Evolutionary conservation across 2,329 filamentous ascomycete species (phyloP).

Genomic region (Hortaea werneckii): DNA sequence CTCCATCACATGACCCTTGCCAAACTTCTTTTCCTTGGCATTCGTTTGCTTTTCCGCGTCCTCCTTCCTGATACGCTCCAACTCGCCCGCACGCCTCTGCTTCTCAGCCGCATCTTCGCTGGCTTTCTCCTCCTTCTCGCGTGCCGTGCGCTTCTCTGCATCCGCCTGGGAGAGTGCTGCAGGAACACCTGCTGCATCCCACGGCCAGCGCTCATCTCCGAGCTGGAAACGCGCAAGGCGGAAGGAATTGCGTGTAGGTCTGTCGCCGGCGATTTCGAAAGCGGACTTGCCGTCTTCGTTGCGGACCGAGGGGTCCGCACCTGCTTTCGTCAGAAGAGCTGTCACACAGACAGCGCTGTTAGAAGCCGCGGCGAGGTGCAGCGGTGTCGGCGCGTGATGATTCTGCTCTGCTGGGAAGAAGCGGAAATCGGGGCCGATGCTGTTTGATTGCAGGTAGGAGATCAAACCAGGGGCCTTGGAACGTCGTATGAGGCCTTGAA

Average conservation of each 20-base stretch:
- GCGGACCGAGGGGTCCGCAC: conserved; percentile 59
- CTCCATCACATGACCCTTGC: conserved; percentile 39
- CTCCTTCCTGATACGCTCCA: conserved; percentile 60
- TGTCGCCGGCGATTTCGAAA: conserved; percentile 80
- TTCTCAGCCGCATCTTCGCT: conserved; percentile 51
- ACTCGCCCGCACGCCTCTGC: conserved; percentile 61
- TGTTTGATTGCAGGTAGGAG: conserved; percentile 71
- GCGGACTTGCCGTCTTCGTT: conserved; percentile 73
- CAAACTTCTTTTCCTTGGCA: conserved; percentile 41
- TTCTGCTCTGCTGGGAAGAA: conserved; percentile 65
- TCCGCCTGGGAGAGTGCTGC: conserved; percentile 59
- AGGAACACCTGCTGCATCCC: conserved; percentile 67
- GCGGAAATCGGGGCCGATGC: conserved; percentile 57
- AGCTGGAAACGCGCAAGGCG: conserved; percentile 75
- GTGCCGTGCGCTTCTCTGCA: conserved; percentile 56
- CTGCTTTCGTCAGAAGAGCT: conserved; percentile 64
- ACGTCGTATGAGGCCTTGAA: conserved; percentile 77
- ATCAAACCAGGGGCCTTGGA: conserved; percentile 82
- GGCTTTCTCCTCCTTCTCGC: conserved; percentile 60
- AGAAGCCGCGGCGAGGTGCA: conserved; percentile 76
- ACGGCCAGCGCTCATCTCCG: conserved; percentile 66
- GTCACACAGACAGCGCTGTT: conserved; percentile 69
- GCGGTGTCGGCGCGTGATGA: conserved; percentile 69
- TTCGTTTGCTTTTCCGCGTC: conserved; percentile 47
- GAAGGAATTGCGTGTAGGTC: conserved; percentile 80